Percentiles rank a stretch among this genome's conserved stretches.
These are phyloP conservation scores for Solanum pimpinellifolium DNA, from an alignment of 257 asterid genomes.

Conservation along the genomic window DNA sequence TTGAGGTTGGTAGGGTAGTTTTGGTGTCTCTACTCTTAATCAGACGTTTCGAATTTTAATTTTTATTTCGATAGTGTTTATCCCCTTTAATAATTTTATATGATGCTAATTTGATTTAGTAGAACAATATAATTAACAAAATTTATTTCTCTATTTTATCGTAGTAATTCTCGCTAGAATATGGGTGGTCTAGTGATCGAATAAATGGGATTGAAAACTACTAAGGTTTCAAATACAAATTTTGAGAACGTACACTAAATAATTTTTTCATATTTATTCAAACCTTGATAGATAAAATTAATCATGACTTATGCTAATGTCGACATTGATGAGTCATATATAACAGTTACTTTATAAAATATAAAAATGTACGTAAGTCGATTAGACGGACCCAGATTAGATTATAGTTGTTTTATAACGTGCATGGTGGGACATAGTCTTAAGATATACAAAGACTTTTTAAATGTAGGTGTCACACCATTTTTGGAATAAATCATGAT, in stretches of 20 bases:
- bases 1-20: neutral
- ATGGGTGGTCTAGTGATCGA: rapidly evolving
- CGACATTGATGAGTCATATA: too few species aligned
- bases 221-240: neutral
- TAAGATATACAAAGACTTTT: neutral
- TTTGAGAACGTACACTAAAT: neutral
- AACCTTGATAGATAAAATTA: neutral
- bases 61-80: neutral
- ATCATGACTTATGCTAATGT: neutral
- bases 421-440: neutral
- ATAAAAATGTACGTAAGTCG: too few species aligned
- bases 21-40: neutral
- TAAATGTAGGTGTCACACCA: neutral
- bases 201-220: neutral
- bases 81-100: neutral
- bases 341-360: too few species aligned
- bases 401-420: neutral
- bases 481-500: neutral
- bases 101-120: too few species aligned
- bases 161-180: neutral
- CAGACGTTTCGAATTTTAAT: rapidly evolving
- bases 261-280: neutral
- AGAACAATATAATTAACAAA: neutral
- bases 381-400: neutral
- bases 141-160: neutral